phyloP scores from a whole-genome alignment of 108 stramenopile genomes.

The Skeletonema grethae region DNA sequence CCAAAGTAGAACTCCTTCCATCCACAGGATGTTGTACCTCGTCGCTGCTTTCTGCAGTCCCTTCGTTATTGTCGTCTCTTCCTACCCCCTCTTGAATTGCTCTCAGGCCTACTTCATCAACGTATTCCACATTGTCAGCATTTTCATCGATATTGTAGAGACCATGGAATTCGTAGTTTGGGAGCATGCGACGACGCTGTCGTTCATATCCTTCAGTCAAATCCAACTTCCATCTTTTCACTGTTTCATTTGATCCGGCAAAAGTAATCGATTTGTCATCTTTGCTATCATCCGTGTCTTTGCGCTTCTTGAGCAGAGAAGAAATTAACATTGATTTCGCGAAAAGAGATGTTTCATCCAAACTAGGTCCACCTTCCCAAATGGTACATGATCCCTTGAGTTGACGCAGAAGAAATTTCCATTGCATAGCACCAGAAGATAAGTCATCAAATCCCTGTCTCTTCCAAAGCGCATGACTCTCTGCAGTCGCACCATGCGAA shows the following conservation, averaged over 20 bases:
- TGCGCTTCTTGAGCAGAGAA: constrained; percentile 14
- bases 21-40: constrained; percentile 3
- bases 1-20: background rate
- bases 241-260: constrained; percentile 21
- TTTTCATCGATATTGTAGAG: constrained; percentile 87
- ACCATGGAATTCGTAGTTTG: constrained; percentile 90
- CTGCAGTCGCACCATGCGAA: constrained; percentile 73
- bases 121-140: constrained; percentile 47
- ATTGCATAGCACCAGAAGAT: constrained; percentile 86
- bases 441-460: constrained; percentile 89
- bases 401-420: constrained; percentile 80
- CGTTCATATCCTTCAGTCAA: constrained; percentile 86
- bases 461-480: constrained; percentile 86
- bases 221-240: constrained; percentile 85
- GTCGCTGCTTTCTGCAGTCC: constrained; percentile 17
- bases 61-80: constrained; percentile 23
- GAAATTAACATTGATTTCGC: constrained; percentile 36
- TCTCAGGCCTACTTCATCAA: constrained; percentile 28
- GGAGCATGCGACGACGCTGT: constrained; percentile 79
- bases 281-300: constrained; percentile 10
- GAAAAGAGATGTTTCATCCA: constrained; percentile 49
- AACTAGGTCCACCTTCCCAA: constrained; percentile 80
- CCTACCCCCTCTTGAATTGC: background rate
- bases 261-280: constrained; percentile 2
- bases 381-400: constrained; percentile 84